These are phyloP conservation scores for Thraustochytrium striatum DNA, from an alignment of 352 stramenopile genomes.

Conservation along the genomic window DNA sequence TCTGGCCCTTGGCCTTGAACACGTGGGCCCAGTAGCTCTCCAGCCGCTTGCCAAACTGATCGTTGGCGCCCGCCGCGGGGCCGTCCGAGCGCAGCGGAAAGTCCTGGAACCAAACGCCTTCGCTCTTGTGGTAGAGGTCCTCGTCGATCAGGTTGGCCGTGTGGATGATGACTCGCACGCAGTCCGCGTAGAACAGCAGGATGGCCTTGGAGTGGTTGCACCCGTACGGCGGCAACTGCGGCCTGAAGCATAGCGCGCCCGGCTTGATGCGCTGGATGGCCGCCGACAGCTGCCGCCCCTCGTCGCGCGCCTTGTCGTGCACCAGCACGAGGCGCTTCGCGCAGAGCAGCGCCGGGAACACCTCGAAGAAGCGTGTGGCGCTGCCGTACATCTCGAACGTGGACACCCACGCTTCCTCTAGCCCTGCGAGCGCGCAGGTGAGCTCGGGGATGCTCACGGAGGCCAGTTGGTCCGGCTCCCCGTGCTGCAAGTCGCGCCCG, in stretches of 20 bases:
- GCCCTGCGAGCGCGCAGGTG: not conserved
- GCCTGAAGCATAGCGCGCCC: conserved; percentile 41
- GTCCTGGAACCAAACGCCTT: conserved; percentile 73
- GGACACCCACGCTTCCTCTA: conserved; percentile 26
- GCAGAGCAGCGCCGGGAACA: conserved; percentile 34
- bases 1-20: not conserved
- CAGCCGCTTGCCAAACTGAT: not conserved
- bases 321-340: too few relatives aligned
- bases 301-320: too few relatives aligned
- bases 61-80: not conserved
- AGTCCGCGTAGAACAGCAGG: conserved; percentile 63
- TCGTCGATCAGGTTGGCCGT: conserved; percentile 73
- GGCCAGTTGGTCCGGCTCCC: not conserved
- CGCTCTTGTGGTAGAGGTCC: conserved; percentile 75
- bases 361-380: not conserved
- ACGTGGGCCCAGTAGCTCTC: conserved; percentile 21
- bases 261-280: not conserved
- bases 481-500: not conserved
- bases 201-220: conserved; percentile 80
- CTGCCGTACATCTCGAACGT: not conserved
- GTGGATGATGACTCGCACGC: conserved; percentile 72
- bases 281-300: too few relatives aligned
- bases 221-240: conserved; percentile 68
- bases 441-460: not conserved
- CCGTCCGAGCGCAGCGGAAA: conserved; percentile 56